Conservation (phyloP, 306 rosid species). For the Quercus mongolica region DNA sequence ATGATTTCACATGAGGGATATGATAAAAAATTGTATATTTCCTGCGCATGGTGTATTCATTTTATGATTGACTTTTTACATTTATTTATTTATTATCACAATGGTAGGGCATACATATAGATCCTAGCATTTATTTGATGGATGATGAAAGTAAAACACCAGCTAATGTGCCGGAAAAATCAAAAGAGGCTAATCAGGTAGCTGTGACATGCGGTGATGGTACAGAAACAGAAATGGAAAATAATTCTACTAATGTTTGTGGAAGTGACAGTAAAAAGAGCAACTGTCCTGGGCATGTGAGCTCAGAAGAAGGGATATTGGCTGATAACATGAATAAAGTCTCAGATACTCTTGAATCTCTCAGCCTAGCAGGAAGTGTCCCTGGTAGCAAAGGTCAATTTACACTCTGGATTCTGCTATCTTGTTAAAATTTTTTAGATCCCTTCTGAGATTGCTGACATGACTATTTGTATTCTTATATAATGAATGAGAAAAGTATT, state of each 20-base stretch:
- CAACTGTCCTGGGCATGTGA: constrained; percentile 22
- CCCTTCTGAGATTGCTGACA: background rate
- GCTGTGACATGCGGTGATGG: constrained; percentile 37
- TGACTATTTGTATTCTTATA: background rate
- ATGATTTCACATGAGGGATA: background rate
- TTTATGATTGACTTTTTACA: background rate
- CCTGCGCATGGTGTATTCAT: background rate
- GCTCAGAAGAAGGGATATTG: constrained; percentile 34
- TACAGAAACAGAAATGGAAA: constrained; percentile 30
- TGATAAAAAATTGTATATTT: constrained; percentile 6
- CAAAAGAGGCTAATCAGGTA: constrained; percentile 37
- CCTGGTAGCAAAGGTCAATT: constrained; percentile 47
- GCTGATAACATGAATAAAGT: constrained; percentile 38
- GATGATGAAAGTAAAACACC: constrained; percentile 73
- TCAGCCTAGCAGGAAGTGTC: constrained; percentile 33
- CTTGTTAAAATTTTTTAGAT: constrained; percentile 11
- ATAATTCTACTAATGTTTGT: constrained; percentile 21
- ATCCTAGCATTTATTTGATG: constrained; percentile 96
- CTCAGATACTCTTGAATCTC: constrained; percentile 39
- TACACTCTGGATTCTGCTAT: constrained; percentile 9
- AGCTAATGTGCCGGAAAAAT: constrained; percentile 32
- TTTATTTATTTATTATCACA: constrained; percentile 4
- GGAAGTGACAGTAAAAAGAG: constrained; percentile 26
- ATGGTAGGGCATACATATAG: constrained; percentile 88
- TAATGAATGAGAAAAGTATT: background rate